Evolutionary conservation across 441 rosid genomes (phyloP).

Genomic region (Breynia disticha): DNA sequence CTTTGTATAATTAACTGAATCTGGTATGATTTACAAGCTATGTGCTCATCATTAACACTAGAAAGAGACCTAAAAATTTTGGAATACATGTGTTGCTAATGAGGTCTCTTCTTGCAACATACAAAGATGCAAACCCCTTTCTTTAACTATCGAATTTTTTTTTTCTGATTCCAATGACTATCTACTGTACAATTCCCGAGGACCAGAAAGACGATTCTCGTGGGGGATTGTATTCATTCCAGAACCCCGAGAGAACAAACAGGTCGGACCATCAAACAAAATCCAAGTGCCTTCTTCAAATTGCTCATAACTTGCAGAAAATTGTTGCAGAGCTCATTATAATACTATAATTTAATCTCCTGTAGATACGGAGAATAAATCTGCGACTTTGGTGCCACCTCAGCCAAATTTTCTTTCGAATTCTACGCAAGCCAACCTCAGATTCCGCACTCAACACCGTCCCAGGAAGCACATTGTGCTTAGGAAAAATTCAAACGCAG

Average conservation of each 20-base stretch:
- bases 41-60: conserved; percentile 18
- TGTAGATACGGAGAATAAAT: too few relatives aligned
- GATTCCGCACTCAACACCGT: conserved; percentile 11
- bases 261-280: conserved; percentile 5
- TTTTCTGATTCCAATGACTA: conserved; percentile 16
- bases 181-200: conserved; percentile 31
- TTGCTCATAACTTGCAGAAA: too few relatives aligned
- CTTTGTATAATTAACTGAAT: conserved; percentile 19
- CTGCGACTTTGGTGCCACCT: too few relatives aligned
- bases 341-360: too few relatives aligned
- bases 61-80: conserved; percentile 9
- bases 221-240: conserved; percentile 1
- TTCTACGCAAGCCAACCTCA: too few relatives aligned
- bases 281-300: conserved; percentile 1
- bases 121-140: conserved; percentile 15
- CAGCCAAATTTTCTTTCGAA: too few relatives aligned
- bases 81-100: conserved; percentile 10
- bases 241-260: conserved; percentile 17
- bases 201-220: conserved; percentile 13
- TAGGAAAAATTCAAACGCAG: conserved; percentile 6
- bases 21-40: conserved; percentile 28
- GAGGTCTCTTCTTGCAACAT: conserved; percentile 16
- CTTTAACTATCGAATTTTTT: conserved; percentile 14
- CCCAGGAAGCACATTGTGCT: conserved; percentile 11
- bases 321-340: too few relatives aligned